phyloP scores from a whole-genome alignment of 1,284 basidiomycete species.

The Ustilago curta region DNA sequence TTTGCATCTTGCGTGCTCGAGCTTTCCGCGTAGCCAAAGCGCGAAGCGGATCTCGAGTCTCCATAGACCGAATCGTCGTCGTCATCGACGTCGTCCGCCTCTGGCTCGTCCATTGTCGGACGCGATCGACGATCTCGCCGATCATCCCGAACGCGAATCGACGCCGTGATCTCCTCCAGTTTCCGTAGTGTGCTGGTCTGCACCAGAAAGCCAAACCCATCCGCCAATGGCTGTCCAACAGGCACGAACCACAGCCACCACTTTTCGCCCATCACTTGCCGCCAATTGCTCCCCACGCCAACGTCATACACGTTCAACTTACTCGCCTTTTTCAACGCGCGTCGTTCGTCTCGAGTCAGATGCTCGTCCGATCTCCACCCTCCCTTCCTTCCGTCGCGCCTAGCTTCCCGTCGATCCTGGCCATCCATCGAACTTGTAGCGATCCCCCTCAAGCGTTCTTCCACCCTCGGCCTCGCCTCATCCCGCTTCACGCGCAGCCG shows the following conservation, averaged over 20 bases:
- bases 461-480: conserved; percentile 22
- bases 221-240: conserved; percentile 47
- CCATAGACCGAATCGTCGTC: conserved; percentile 46
- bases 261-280: conserved; percentile 52
- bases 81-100: conserved; percentile 15
- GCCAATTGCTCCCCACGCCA: conserved; percentile 52
- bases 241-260: conserved; percentile 60
- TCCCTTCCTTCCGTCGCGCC: not conserved
- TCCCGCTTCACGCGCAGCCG: conserved; percentile 31
- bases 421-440: conserved; percentile 18
- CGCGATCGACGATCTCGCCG: not conserved
- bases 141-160: conserved; percentile 23
- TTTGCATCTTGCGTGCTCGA: not conserved
- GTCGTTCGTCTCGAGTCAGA: conserved; percentile 51
- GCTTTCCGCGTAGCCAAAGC: conserved; percentile 25
- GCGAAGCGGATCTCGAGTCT: conserved; percentile 5
- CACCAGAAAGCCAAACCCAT: conserved; percentile 50
- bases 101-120: not conserved
- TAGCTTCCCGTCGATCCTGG: not conserved
- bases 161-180: conserved; percentile 49
- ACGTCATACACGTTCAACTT: conserved; percentile 65
- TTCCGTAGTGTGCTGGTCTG: conserved; percentile 41
- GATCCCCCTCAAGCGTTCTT: conserved; percentile 38
- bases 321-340: conserved; percentile 53
- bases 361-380: conserved; percentile 55